A percentile compares a stretch with the other conserved stretches of the same genome.
Conservation (phyloP, 495 filamentous ascomycete genomes). For the Ascobolus immersus region DNA sequence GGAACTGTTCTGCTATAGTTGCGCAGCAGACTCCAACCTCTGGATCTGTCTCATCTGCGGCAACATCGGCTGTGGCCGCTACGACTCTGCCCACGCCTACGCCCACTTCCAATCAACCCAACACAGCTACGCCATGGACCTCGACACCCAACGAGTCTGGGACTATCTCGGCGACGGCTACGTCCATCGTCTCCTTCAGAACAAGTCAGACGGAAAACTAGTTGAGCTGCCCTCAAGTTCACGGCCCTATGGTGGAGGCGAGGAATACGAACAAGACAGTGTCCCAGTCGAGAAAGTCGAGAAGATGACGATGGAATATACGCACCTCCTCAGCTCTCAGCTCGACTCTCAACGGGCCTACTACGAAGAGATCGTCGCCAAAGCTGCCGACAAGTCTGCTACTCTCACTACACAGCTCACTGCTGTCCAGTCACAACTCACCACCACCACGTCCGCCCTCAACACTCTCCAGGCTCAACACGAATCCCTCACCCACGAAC, state of each 20-base stretch:
- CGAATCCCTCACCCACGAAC: constrained; percentile 28
- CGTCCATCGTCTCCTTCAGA: constrained; percentile 82
- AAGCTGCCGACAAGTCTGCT: constrained; percentile 73
- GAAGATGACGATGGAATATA: constrained; percentile 76
- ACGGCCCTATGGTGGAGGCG: constrained; percentile 9
- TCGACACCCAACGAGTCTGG: constrained; percentile 84
- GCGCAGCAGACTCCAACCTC: constrained; percentile 20
- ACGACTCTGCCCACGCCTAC: constrained; percentile 82
- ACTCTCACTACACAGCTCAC: constrained; percentile 42
- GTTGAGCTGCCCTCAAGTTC: constrained; percentile 44
- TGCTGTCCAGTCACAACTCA: constrained; percentile 29
- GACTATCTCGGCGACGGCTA: constrained; percentile 88
- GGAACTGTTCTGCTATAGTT: constrained; percentile 10
- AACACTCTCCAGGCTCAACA: constrained; percentile 29
- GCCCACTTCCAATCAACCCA: constrained; percentile 72
- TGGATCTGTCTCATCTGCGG: constrained; percentile 39
- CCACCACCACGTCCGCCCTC: constrained; percentile 26
- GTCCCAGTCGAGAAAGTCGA: constrained; percentile 82
- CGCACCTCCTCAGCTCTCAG: constrained; percentile 72
- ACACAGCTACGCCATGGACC: constrained; percentile 79
- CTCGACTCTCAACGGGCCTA: constrained; percentile 79
- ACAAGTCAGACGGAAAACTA: constrained; percentile 71
- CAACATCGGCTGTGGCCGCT: constrained; percentile 75
- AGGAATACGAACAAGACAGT: constrained; percentile 30
- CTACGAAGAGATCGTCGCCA: constrained; percentile 79